These are phyloP conservation scores for Fusarium equiseti DNA, from an alignment of 2,329 filamentous ascomycete species.

Conservation along the genomic window DNA sequence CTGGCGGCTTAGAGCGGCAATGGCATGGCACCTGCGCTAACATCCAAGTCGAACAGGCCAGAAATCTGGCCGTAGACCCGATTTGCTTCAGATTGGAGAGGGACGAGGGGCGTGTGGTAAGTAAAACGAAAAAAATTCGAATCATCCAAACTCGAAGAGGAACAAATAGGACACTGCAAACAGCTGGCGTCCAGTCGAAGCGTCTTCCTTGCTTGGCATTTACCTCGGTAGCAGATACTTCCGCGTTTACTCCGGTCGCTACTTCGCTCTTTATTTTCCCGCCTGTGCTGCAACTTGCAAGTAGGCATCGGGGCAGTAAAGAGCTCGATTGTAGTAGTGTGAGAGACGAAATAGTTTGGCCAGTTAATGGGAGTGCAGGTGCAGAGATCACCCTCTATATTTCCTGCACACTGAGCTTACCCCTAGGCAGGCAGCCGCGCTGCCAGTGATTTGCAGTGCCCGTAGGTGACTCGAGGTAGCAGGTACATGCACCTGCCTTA, in stretches of 20 bases:
- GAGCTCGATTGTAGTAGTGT: background rate
- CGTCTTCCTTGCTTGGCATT: conserved; percentile 39
- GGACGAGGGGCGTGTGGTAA: conserved; percentile 22
- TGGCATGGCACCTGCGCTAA: conserved; percentile 47
- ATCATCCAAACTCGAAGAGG: conserved; percentile 31
- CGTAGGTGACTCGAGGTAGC: conserved; percentile 24
- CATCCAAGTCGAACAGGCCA: conserved; percentile 33
- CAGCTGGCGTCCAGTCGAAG: conserved; percentile 44
- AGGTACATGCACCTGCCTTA: conserved; percentile 30
- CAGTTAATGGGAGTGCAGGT: background rate
- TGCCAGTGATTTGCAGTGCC: conserved; percentile 27
- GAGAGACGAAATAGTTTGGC: background rate
- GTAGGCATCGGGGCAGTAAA: conserved; percentile 8
- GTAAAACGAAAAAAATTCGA: conserved; percentile 36
- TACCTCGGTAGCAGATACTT: conserved; percentile 45
- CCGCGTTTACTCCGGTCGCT: conserved; percentile 42
- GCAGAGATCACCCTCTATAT: background rate
- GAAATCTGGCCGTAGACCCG: conserved; percentile 43
- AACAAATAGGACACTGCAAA: conserved; percentile 45
- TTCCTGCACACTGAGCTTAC: background rate
- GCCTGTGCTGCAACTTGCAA: conserved; percentile 38
- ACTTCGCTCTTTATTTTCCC: conserved; percentile 36
- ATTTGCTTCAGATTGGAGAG: conserved; percentile 38
- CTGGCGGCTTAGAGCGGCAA: conserved; percentile 49
- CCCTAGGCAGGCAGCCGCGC: conserved; percentile 27